Conservation (phyloP, 345 rosid species). For the Rubroshorea leprosula region DNA sequence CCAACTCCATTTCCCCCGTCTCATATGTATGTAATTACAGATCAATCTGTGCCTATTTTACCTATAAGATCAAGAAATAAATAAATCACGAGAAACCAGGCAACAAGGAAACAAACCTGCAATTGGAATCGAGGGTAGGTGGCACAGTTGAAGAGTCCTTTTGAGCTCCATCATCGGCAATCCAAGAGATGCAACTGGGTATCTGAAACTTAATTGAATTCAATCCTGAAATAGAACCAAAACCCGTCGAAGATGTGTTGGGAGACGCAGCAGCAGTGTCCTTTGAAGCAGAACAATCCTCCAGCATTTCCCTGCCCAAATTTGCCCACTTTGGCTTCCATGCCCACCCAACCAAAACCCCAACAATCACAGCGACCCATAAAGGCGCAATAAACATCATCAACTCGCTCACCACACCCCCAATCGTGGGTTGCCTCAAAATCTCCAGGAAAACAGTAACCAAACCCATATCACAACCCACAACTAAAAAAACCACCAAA, state of each 20-base stretch:
- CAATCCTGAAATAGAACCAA: constrained; percentile 32
- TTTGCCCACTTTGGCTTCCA: constrained; percentile 94
- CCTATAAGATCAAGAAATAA: background rate
- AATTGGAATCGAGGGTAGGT: constrained; percentile 21
- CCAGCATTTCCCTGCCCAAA: constrained; percentile 34
- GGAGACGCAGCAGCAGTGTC: constrained; percentile 8
- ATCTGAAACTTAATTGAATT: constrained; percentile 46
- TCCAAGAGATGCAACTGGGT: constrained; percentile 44
- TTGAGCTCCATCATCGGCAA: constrained; percentile 25
- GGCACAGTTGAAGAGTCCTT: constrained; percentile 21
- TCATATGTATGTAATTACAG: no score
- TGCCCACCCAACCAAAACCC: constrained; percentile 88
- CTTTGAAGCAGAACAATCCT: constrained; percentile 22
- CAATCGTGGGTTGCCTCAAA: constrained; percentile 36
- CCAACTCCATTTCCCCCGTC: background rate
- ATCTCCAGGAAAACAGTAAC: constrained; percentile 45
- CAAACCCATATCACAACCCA: constrained; percentile 37
- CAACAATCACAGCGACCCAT: constrained; percentile 79
- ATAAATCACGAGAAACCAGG: background rate
- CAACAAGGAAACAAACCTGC: constrained; percentile 40
- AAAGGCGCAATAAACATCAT: constrained; percentile 52
- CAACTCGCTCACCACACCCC: constrained; percentile 45
- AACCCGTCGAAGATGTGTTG: constrained; percentile 8
- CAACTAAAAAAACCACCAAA: background rate
- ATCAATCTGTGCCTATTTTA: background rate